A percentile compares a stretch with the other conserved stretches of the same genome.
phyloP scores from a whole-genome alignment of 2,329 filamentous ascomycete genomes.

The Sphaerulina vaccinii region DNA sequence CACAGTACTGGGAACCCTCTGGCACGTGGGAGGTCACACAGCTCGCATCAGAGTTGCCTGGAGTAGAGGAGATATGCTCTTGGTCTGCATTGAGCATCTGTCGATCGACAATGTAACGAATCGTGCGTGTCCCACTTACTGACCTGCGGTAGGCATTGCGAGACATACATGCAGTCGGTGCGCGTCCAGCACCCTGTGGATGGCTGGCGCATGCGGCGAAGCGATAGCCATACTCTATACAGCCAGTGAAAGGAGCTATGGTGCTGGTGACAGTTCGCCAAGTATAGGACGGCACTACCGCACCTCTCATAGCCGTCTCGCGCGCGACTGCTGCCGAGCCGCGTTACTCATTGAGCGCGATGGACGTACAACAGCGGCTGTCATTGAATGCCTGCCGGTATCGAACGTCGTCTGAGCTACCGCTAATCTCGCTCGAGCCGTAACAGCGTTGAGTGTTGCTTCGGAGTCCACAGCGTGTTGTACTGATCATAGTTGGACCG shows the following conservation, averaged over 20 bases:
- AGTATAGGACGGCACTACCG: neutral
- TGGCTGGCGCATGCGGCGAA: neutral
- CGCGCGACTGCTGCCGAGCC: too few species aligned
- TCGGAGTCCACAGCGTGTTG: neutral
- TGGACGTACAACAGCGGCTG: neutral
- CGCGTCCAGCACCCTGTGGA: neutral
- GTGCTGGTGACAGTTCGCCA: neutral
- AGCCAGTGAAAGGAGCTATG: neutral
- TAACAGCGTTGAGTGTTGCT: neutral
- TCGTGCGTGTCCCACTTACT: neutral
- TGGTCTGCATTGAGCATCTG: neutral
- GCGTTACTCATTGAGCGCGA: neutral
- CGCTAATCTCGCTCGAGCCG: too few species aligned
- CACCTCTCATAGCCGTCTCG: too few species aligned
- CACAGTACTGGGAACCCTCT: neutral
- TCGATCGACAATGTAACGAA: neutral
- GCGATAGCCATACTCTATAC: neutral
- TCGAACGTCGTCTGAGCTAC: neutral
- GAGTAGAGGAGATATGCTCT: neutral
- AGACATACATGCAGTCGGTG: neutral
- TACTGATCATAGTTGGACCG: constrained; percentile 4
- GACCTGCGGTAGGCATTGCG: neutral
- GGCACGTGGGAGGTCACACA: constrained; percentile 5
- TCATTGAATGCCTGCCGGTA: neutral
- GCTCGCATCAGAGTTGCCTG: neutral